Evolutionary conservation across 495 filamentous ascomycete species (phyloP), one percentile per base, ranked within the genome.

Genomic region (Aspergillus egyptiacus): DNA sequence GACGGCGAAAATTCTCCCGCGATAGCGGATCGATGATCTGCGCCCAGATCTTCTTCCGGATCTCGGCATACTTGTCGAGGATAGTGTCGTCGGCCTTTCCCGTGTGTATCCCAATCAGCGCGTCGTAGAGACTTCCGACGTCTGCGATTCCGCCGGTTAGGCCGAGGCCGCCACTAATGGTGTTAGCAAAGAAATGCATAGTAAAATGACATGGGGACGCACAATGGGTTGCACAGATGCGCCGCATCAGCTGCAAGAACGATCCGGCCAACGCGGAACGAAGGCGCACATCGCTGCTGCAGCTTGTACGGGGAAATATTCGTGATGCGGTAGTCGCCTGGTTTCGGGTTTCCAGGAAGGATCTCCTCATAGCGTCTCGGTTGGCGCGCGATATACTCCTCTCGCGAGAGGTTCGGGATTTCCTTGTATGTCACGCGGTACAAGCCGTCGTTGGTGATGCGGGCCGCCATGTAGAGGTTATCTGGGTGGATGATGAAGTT

Each of bases 361-460:
- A 83, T 77, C 20, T 71, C 53, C 50, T 77, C 71, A 55, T 70
- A 84, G 24, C 73, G 72, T 48, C 48, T 60, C 7, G 79, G 73
- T 49, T 79, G 79, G 17, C 77, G 71, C 31, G 68, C 66, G 42
- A 68, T 57, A 54, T 78, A 72, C 57, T 83, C 69, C 23, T 82
- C 76, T 38, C 54, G 65, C 2, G 68, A 73, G 18, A 82, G 69
- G 25, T 72, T 73, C 0, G 66, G 65, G 0, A 58, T 62, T 38
- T 82, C 79, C 35, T 76, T 77, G 59, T 82, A 84, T 6, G 80
- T 75, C 38, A 84, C 73, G 2, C 80, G 72, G 64, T 77, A 82
- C 15, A 84, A 63, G 13, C 75, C 76, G 51, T 84, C 79, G 9
- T 61, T 56, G 5, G 74, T 78, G 51, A 84, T 77, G 44, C 63